Percentiles rank a stretch among this genome's conserved stretches.
These are phyloP conservation scores for Phytophthora sp. DNA, from an alignment of 352 stramenopile genomes.

Conservation along the genomic window DNA sequence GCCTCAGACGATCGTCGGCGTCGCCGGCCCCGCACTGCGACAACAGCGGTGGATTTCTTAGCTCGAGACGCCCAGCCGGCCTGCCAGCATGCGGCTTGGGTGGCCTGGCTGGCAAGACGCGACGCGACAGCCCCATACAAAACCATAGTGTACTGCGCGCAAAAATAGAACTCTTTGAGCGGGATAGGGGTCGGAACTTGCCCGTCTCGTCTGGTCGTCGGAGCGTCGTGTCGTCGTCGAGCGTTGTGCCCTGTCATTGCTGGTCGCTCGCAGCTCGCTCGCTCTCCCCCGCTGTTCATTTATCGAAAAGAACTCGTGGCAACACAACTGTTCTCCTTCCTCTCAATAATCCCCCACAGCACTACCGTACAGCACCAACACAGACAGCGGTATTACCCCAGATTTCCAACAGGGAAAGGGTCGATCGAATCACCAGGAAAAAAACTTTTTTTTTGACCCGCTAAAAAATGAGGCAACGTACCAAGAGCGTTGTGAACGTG, in stretches of 20 bases:
- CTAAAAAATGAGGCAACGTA: slow-evolving; percentile 66
- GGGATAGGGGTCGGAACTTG: slow-evolving; percentile 43
- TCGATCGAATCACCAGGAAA: slow-evolving; percentile 3
- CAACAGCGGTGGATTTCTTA: slow-evolving; percentile 18
- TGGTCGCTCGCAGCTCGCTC: slow-evolving; percentile 18
- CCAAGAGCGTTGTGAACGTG: slow-evolving; percentile 73
- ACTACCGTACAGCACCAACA: slow-evolving; percentile 7
- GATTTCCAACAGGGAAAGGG: neutral
- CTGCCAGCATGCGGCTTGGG: too few species aligned
- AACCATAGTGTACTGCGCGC: neutral
- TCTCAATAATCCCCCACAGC: neutral
- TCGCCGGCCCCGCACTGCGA: slow-evolving; percentile 15
- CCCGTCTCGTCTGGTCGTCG: slow-evolving; percentile 23
- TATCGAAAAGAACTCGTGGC: slow-evolving; percentile 36
- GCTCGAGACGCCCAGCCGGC: slow-evolving; percentile 10
- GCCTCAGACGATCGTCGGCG: neutral
- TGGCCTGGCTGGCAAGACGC: neutral
- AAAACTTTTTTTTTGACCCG: slow-evolving; percentile 2
- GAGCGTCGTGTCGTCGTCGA: slow-evolving; percentile 30
- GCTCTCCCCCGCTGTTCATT: slow-evolving; percentile 19
- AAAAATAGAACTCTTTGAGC: slow-evolving; percentile 42
- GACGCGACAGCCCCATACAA: slow-evolving; percentile 13
- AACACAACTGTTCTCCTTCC: slow-evolving; percentile 20
- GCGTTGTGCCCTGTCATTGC: slow-evolving; percentile 28
- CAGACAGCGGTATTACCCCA: slow-evolving; percentile 13